These are phyloP conservation scores for Stagonosporopsis cucurbitacearum DNA, from an alignment of 2,329 filamentous ascomycete species.

Conservation along the genomic window DNA sequence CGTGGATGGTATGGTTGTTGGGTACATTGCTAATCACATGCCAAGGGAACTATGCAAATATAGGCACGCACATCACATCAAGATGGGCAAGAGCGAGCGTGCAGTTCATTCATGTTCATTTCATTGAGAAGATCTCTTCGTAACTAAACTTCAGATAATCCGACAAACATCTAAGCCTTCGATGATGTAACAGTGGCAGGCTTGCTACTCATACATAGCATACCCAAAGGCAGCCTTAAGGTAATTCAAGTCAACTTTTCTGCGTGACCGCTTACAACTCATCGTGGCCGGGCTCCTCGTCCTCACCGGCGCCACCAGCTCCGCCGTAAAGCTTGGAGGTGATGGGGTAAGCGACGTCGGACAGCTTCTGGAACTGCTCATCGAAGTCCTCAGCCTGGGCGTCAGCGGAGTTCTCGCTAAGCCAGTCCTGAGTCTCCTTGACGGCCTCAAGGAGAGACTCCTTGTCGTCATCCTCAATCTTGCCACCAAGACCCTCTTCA, in stretches of 20 bases:
- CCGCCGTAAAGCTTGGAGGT: constrained; percentile 92
- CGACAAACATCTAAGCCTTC: constrained; percentile 31
- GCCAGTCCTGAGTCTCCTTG: constrained; percentile 97
- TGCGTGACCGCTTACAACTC: constrained; percentile 52
- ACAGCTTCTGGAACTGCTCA: constrained; percentile 99
- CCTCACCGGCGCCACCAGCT: constrained; percentile 68
- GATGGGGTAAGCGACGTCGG: constrained; percentile 95
- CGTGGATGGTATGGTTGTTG: too few species aligned
- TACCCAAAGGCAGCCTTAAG: constrained; percentile 20
- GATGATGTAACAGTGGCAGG: constrained; percentile 13
- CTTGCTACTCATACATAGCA: constrained; percentile 41
- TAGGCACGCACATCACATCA: constrained; percentile 1
- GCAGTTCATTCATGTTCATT: constrained; percentile 20
- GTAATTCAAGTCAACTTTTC: constrained; percentile 28
- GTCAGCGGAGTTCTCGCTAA: constrained; percentile 89
- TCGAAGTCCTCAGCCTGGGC: constrained; percentile 94
- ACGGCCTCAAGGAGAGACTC: constrained; percentile 92
- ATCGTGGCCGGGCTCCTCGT: constrained; percentile 61
- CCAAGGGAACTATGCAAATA: too few species aligned
- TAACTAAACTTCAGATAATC: constrained; percentile 29
- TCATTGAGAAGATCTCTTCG: constrained; percentile 24
- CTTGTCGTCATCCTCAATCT: constrained; percentile 99
- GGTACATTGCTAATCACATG: too few species aligned
- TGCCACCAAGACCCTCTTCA: constrained; percentile 93
- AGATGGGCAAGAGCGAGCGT: background rate